A percentile compares a stretch with the other conserved stretches of the same genome.
Evolutionary conservation across 2,329 filamentous ascomycete genomes (phyloP).

Genomic region (Juglanconis juglandina): DNA sequence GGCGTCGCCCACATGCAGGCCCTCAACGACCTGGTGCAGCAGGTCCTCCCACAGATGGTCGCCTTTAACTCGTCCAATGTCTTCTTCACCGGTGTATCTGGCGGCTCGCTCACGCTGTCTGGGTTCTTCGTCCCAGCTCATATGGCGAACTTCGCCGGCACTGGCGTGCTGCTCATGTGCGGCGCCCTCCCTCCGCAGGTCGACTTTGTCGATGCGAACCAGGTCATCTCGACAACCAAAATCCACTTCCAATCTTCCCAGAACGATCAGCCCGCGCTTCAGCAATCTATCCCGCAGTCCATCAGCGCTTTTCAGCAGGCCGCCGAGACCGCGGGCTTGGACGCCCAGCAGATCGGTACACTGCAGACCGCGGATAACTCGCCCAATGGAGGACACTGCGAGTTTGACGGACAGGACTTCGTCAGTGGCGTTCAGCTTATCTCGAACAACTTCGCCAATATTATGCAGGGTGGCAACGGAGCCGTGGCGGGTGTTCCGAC

Average conservation of each 20-base stretch:
- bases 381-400: slow-evolving; percentile 55
- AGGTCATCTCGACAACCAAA: slow-evolving; percentile 40
- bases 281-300: slow-evolving; percentile 47
- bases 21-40: slow-evolving; percentile 49
- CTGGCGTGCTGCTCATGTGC: slow-evolving; percentile 54
- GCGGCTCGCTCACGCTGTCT: slow-evolving; percentile 50
- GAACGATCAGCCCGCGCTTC: slow-evolving; percentile 46
- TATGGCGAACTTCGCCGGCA: slow-evolving; percentile 46
- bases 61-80: slow-evolving; percentile 51
- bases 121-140: slow-evolving; percentile 58
- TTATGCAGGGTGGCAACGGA: slow-evolving; percentile 52
- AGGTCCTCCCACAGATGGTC: slow-evolving; percentile 48
- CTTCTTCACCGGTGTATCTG: slow-evolving; percentile 56
- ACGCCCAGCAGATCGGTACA: slow-evolving; percentile 40
- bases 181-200: slow-evolving; percentile 54
- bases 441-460: slow-evolving; percentile 47
- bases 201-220: slow-evolving; percentile 37
- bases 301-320: slow-evolving; percentile 49
- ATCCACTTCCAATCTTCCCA: slow-evolving; percentile 57
- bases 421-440: slow-evolving; percentile 56
- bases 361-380: slow-evolving; percentile 57
- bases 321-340: slow-evolving; percentile 41
- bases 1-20: slow-evolving; percentile 54
- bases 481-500: slow-evolving; percentile 47
- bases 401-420: slow-evolving; percentile 53